Conservation (phyloP, 257 asterid genomes). For the Mitragyna speciosa region DNA sequence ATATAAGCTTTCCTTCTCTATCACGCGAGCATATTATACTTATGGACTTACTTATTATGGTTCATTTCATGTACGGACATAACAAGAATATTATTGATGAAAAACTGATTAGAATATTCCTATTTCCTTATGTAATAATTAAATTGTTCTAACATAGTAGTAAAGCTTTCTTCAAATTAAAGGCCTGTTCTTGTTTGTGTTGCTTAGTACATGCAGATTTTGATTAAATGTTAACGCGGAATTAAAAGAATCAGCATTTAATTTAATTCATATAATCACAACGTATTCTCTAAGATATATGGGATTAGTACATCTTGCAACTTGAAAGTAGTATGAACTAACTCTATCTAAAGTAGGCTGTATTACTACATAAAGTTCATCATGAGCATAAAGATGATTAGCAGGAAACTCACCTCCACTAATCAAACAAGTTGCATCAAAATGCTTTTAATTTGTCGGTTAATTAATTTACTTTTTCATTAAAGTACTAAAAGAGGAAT, state of each 20-base stretch:
- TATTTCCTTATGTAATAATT: background rate
- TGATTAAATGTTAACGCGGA: background rate
- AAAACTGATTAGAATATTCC: conserved; percentile 7
- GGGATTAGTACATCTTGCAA: background rate
- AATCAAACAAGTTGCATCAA: conserved; percentile 5
- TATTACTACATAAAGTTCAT: background rate
- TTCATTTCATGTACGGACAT: background rate
- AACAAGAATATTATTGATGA: background rate
- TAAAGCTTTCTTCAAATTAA: background rate
- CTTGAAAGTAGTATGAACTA: conserved; percentile 1
- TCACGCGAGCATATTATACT: too few relatives aligned
- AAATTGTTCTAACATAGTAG: background rate
- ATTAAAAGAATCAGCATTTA: background rate
- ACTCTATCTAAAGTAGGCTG: background rate
- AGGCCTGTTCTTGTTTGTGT: background rate
- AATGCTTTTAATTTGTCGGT: conserved; percentile 6
- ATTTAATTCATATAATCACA: background rate
- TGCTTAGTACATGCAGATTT: background rate
- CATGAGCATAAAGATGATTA: conserved; percentile 9
- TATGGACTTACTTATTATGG: background rate
- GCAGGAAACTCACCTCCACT: background rate
- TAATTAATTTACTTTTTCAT: background rate
- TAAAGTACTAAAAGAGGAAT: background rate
- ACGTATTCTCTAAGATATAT: background rate
- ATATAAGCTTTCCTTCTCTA: too few relatives aligned